These are phyloP conservation scores for Quercus tomentella DNA, from an alignment of 331 rosid species.

Conservation along the genomic window DNA sequence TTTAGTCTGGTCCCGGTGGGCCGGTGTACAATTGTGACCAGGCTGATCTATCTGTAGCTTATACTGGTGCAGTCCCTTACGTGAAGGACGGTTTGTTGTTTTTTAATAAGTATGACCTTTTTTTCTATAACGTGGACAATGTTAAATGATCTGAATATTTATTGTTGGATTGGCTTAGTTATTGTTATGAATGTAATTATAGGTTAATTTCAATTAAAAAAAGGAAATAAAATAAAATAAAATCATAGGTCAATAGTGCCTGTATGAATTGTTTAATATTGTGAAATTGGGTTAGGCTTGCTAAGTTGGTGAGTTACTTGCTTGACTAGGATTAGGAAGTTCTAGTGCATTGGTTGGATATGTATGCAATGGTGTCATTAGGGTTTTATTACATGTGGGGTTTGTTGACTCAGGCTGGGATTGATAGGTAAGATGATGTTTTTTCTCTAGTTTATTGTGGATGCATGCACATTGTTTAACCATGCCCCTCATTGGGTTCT, in stretches of 20 bases:
- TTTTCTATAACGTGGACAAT: background rate
- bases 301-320: background rate
- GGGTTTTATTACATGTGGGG: background rate
- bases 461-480: too few relatives aligned
- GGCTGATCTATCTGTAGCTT: constrained; percentile 55
- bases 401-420: background rate
- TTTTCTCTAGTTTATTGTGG: too few relatives aligned
- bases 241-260: too few relatives aligned
- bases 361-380: background rate
- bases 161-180: background rate
- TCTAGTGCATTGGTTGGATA: background rate
- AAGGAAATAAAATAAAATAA: too few relatives aligned
- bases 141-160: background rate
- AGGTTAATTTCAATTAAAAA: too few relatives aligned
- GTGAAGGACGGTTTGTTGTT: constrained; percentile 81
- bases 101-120: constrained; percentile 58
- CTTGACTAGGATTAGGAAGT: too few relatives aligned
- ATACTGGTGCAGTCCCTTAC: constrained; percentile 52
- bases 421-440: background rate
- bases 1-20: constrained; percentile 59
- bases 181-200: too few relatives aligned
- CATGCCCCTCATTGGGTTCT: too few relatives aligned
- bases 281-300: background rate
- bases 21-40: constrained; percentile 54
- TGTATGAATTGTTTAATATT: background rate